Evolutionary conservation across 2,329 filamentous ascomycete genomes (phyloP).

Genomic region (Cyphellophora attinorum): DNA sequence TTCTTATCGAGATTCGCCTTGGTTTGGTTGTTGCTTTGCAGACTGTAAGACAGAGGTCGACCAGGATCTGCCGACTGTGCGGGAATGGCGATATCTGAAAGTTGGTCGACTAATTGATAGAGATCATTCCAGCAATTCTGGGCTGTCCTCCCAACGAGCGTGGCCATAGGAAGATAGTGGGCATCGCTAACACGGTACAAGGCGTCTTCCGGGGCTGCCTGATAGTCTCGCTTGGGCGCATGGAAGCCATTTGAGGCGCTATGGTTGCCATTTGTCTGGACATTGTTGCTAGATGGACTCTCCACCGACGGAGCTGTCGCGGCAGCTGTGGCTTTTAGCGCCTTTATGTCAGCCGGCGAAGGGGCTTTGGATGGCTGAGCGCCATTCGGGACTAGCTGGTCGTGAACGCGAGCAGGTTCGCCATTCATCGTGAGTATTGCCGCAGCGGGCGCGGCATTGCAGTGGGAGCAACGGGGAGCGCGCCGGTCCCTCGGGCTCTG

Average conservation of each 20-base stretch:
- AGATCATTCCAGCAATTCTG: constrained; percentile 77
- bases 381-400: constrained; percentile 13
- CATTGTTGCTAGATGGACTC: no score
- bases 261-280: no score
- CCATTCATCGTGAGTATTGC: constrained; percentile 12
- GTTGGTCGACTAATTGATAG: constrained; percentile 56
- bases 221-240: no score
- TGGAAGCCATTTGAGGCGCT: no score
- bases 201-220: constrained; percentile 10
- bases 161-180: constrained; percentile 54
- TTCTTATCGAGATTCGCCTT: constrained; percentile 67
- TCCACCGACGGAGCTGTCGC: no score
- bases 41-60: constrained; percentile 6
- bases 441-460: no score
- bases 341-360: constrained; percentile 1
- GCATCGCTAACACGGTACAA: constrained; percentile 14
- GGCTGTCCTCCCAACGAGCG: constrained; percentile 66
- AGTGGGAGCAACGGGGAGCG: no score
- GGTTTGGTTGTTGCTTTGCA: constrained; percentile 24
- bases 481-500: no score
- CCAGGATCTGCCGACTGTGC: constrained; percentile 29
- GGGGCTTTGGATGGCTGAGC: background rate
- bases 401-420: constrained; percentile 13
- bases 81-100: constrained; percentile 59
- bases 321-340: no score